These are phyloP conservation scores for Musa balbisiana DNA, from an alignment of 202 grass and related monocot species.

Conservation along the genomic window DNA sequence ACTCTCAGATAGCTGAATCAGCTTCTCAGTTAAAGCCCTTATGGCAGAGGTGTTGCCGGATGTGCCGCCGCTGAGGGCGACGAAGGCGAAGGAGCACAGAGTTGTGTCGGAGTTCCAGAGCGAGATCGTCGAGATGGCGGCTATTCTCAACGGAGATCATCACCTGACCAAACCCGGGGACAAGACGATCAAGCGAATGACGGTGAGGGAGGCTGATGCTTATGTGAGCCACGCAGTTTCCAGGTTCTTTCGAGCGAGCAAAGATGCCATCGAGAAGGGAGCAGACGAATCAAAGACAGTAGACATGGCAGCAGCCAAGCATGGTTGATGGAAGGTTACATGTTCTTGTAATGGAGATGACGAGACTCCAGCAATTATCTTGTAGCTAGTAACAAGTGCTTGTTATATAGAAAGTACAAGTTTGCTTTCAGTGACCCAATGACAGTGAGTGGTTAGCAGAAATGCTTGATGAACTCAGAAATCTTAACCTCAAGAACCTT, in stretches of 20 bases:
- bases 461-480: too few species aligned
- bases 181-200: neutral
- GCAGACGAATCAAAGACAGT: neutral
- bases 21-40: neutral
- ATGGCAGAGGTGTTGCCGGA: conserved; percentile 9
- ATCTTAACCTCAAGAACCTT: too few species aligned
- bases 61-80: neutral
- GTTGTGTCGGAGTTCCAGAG: conserved; percentile 12
- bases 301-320: neutral
- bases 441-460: too few species aligned
- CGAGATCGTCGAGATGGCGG: conserved; percentile 6
- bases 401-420: too few species aligned
- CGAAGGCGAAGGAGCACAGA: neutral
- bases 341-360: too few species aligned
- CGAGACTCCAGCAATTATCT: too few species aligned
- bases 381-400: too few species aligned
- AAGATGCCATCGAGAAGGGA: neutral
- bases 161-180: neutral
- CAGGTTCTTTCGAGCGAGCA: conserved; percentile 12
- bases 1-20: neutral
- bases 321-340: neutral
- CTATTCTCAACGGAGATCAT: conserved; percentile 9
- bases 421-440: too few species aligned
- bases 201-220: neutral
- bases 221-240: conserved; percentile 1